Base-by-base conservation (phyloP, 2,329 filamentous ascomycete species). In the Sporothrix brunneoviolacea region DNA sequence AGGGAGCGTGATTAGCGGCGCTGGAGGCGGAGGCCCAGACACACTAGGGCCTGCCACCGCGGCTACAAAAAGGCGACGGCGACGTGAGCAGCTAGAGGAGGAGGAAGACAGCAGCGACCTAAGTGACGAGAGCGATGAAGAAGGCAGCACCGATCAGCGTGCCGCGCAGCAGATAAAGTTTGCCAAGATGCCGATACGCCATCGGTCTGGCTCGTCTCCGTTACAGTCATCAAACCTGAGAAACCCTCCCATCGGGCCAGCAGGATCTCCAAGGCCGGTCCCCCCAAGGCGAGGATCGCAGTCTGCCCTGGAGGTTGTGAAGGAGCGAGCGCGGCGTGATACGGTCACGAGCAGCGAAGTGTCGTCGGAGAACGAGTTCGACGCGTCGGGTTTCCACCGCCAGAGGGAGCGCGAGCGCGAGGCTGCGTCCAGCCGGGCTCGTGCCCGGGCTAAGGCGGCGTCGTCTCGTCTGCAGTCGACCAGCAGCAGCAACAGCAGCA, bases 151-250 rank as follows among this genome's bases (percentile, higher is more conserved):
- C 8, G 74, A 79, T 51, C 77, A 82, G 55, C 68, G 86, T 48
- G 85, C 87, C 39, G 85, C 86, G 3, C 88, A 94, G 64, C 88
- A 94, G 65, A 95, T 97, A 65, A 91, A 91, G 63, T 98, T 98
- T 67, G 83, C 86, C 43, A 97, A 97, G 69, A 91, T 96, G 88
- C 91, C 93, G 1, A 78, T 95, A 38, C 81, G 91, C 27, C 83
- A 82, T 58, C 83, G 91, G 50, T 88, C 91, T 22, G 91, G 88
- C 10, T 96, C 91, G 1, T 96, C 91, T 42, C 91, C 91, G 4
- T 83, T 87, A 33, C 83, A 88, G 57, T 80, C 77, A 13, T 83
- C 82, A 15, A 80, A 77, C 53, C 67, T 81, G 22, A 74, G 75
- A 39, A 82, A 84, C 53, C 73, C 76, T 4, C 70, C 70, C 3